phyloP scores from a whole-genome alignment of 2,329 filamentous ascomycete species.

The Fusarium sp. region DNA sequence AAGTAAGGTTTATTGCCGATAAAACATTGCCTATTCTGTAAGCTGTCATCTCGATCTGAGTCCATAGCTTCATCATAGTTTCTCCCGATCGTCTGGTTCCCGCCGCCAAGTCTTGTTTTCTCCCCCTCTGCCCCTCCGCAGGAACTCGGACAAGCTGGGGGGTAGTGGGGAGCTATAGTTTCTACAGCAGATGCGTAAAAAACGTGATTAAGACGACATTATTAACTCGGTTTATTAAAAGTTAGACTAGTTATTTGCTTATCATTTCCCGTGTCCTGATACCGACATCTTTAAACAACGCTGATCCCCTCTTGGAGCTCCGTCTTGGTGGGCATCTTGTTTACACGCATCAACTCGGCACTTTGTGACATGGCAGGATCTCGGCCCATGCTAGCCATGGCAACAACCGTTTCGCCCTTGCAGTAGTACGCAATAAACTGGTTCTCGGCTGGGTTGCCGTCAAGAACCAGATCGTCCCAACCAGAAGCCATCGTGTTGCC shows the following conservation, averaged over 20 bases:
- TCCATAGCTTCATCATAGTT: conserved; percentile 17
- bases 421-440: conserved; percentile 93
- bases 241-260: not conserved
- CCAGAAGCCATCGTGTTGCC: conserved; percentile 80
- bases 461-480: conserved; percentile 86
- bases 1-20: conserved; percentile 11
- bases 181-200: not conserved
- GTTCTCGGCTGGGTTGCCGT: conserved; percentile 79
- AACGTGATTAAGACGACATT: not conserved
- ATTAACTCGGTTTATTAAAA: not conserved
- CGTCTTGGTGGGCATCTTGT: conserved; percentile 85
- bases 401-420: conserved; percentile 86
- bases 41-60: conserved; percentile 30
- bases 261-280: not conserved
- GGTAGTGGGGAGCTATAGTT: not conserved
- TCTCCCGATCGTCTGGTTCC: conserved; percentile 7
- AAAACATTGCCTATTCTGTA: conserved; percentile 29
- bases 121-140: not conserved
- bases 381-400: conserved; percentile 89
- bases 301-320: conserved; percentile 75
- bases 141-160: not conserved
- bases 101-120: conserved; percentile 31
- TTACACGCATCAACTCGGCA: conserved; percentile 85
- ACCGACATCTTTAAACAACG: conserved; percentile 51
- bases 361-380: conserved; percentile 88